Conservation (phyloP, 2,329 filamentous ascomycete species). For the Ilyonectria destructans region DNA sequence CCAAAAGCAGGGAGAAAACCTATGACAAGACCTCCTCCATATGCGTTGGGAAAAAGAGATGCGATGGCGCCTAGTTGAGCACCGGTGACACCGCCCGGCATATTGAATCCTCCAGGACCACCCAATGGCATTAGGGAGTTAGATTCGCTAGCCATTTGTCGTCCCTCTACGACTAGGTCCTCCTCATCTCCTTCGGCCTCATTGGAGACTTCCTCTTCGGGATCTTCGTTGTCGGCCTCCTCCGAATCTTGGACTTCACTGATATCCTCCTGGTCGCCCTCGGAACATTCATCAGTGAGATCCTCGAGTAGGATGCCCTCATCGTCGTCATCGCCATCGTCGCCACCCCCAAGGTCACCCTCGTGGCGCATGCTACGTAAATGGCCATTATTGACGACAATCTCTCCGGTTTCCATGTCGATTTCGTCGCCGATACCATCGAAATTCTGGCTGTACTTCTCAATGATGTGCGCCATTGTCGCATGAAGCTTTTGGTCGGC, state of each 20-base stretch:
- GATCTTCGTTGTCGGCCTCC: conserved; percentile 6
- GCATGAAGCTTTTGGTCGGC: conserved; percentile 84
- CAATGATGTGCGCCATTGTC: conserved; percentile 90
- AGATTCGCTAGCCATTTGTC: not conserved
- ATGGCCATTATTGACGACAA: conserved; percentile 95
- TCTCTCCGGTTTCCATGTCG: conserved; percentile 83
- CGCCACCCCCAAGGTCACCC: conserved; percentile 62
- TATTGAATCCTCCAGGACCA: not conserved
- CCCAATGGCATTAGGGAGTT: conserved; percentile 28
- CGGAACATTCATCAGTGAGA: conserved; percentile 43
- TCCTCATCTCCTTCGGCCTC: conserved; percentile 19
- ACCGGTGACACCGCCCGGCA: not conserved
- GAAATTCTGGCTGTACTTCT: conserved; percentile 90
- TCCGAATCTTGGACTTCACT: conserved; percentile 34
- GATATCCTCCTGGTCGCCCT: conserved; percentile 34
- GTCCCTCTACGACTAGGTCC: conserved; percentile 16
- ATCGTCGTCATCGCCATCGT: conserved; percentile 53
- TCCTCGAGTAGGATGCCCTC: conserved; percentile 56
- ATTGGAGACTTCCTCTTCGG: not conserved
- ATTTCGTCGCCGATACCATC: conserved; percentile 90
- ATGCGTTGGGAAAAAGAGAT: conserved; percentile 19
- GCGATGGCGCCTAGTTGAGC: conserved; percentile 12
- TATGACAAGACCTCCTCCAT: conserved; percentile 23
- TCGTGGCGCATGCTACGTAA: conserved; percentile 73
- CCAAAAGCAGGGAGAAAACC: conserved; percentile 27